phyloP scores from a whole-genome alignment of 208 protist species.

The Acanthamoeba royreba region DNA sequence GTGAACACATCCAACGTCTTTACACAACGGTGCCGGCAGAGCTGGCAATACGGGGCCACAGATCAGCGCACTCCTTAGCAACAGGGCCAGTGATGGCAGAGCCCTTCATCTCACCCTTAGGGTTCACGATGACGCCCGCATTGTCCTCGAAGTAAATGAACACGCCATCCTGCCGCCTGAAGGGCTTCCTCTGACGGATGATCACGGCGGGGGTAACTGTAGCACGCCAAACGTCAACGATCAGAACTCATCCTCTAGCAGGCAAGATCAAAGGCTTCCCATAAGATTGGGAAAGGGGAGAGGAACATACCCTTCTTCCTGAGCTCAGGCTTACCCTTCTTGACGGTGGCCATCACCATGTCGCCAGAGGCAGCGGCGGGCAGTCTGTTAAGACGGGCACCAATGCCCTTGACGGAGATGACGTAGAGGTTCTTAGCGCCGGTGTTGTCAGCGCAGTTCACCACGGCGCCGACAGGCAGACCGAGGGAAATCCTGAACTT shows the following conservation, averaged over 20 bases:
- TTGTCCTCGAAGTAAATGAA: conserved; percentile 99
- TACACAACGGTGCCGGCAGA: conserved; percentile 40
- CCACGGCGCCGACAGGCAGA: conserved; percentile 97
- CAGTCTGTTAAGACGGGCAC: conserved; percentile 98
- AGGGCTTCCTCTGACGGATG: conserved; percentile 98
- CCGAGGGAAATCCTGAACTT: conserved; percentile 98
- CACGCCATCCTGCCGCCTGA: conserved; percentile 96
- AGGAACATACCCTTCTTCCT: conserved; percentile 94
- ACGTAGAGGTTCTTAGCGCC: conserved; percentile 99
- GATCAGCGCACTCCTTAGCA: conserved; percentile 99
- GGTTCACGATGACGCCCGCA: conserved; percentile 99
- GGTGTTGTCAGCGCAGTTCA: conserved; percentile 99
- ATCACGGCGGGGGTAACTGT: conserved; percentile 94
- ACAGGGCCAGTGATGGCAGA: conserved; percentile 99
- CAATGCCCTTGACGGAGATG: conserved; percentile 97
- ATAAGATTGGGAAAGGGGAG: neutral
- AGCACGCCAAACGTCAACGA: neutral
- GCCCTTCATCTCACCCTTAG: conserved; percentile 99
- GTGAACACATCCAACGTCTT: too few species aligned
- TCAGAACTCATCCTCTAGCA: neutral
- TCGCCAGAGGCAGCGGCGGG: conserved; percentile 96
- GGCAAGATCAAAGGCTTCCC: neutral
- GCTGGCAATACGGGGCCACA: conserved; percentile 98
- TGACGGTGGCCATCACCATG: conserved; percentile 99
- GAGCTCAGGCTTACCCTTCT: conserved; percentile 99